These are phyloP conservation scores for Fragaria iinumae DNA, from an alignment of 306 rosid genomes.

Conservation along the genomic window DNA sequence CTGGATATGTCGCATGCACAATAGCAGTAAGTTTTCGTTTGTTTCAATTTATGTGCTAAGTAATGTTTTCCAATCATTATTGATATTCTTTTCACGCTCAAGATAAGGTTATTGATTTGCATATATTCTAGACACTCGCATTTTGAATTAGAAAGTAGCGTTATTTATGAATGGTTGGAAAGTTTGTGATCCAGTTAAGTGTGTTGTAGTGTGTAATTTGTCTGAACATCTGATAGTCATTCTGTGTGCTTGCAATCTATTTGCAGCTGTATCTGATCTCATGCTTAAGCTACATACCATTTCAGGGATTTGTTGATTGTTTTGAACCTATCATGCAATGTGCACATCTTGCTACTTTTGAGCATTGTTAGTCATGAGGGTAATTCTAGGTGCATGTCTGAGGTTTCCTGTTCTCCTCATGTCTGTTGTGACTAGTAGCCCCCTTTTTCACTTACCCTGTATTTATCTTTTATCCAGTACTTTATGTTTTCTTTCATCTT, in stretches of 20 bases:
- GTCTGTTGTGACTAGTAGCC: not conserved
- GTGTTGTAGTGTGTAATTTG: not conserved
- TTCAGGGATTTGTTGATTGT: not conserved
- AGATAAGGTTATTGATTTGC: not conserved
- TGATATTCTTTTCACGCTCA: not conserved
- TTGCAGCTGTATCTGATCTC: not conserved
- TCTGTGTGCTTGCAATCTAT: not conserved
- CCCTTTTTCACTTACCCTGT: not conserved
- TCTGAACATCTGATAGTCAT: not conserved
- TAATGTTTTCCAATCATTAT: not conserved
- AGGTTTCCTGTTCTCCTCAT: not conserved
- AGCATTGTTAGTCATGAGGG: not conserved
- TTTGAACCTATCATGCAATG: not conserved
- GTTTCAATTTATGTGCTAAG: slow-evolving; percentile 1
- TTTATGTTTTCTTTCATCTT: not conserved
- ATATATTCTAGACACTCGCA: not conserved
- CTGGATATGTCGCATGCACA: slow-evolving; percentile 77
- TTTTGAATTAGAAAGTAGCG: not conserved
- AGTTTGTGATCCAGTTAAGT: not conserved
- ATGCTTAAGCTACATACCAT: not conserved
- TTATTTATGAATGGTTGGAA: not conserved
- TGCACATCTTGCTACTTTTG: not conserved
- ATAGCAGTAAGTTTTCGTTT: slow-evolving; percentile 62
- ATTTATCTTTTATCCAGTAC: not conserved
- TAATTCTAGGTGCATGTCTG: not conserved